Evolutionary conservation across 495 filamentous ascomycete species (phyloP).

Genomic region (Aspergillus indologenus): DNA sequence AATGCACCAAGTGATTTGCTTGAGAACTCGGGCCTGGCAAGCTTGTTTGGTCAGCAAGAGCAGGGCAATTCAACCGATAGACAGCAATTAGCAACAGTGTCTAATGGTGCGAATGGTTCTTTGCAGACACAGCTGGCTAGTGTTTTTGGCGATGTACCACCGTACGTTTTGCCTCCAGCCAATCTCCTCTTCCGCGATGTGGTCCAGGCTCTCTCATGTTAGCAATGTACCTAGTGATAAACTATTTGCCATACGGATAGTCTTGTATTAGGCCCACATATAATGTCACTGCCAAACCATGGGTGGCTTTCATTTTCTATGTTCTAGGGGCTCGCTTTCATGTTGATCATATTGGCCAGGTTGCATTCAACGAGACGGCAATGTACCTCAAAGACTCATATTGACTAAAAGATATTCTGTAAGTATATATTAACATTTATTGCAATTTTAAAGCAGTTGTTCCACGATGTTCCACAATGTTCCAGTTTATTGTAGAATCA

Average conservation of each 20-base stretch:
- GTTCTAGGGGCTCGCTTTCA: background rate
- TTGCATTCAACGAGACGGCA: background rate
- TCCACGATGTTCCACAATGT: too few species aligned
- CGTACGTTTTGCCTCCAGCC: constrained; percentile 74
- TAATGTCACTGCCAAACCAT: background rate
- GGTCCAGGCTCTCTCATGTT: constrained; percentile 35
- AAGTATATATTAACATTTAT: too few species aligned
- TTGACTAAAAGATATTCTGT: too few species aligned
- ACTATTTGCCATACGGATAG: background rate
- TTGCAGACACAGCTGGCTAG: constrained; percentile 64
- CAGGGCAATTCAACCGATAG: constrained; percentile 19
- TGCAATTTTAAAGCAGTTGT: too few species aligned
- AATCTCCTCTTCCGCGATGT: constrained; percentile 76
- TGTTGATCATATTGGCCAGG: background rate
- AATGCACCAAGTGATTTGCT: constrained; percentile 35
- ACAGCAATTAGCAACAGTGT: constrained; percentile 26
- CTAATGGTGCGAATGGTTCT: constrained; percentile 46
- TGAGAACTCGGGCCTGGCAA: constrained; percentile 43
- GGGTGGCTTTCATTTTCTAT: background rate
- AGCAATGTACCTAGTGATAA: background rate
- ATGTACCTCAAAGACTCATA: too few species aligned
- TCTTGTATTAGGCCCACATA: background rate
- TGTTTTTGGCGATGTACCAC: constrained; percentile 70
- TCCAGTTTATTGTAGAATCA: background rate
- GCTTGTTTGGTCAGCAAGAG: constrained; percentile 44